Evolutionary conservation across 2,329 filamentous ascomycete genomes (phyloP), one percentile per base, ranked within the genome.

Genomic region (Alternaria sp.): DNA sequence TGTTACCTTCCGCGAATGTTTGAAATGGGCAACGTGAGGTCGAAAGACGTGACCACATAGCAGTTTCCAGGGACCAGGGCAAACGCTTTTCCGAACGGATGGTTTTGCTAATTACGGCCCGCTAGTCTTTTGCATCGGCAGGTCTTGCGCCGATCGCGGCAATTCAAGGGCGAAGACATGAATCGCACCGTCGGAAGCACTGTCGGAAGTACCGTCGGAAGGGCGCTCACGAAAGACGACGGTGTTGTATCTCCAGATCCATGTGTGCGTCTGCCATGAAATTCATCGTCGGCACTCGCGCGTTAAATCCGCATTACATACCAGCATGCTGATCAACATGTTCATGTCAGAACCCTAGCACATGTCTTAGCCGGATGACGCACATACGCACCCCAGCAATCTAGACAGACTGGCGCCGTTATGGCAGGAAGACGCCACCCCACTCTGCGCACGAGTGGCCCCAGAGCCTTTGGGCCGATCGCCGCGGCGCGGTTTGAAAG

Each of bases 321-420:
- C 53, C 5, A 51, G 7, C 37, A 23, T 41, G 21, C n/a, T 11
- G 9, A 20, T 28, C 46, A 18, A 43, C 18, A 25, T 41, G 30
- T 20, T 41, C n/a, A n/a, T 33, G 6, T 30, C 12, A 60, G 15
- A 25, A 15, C 46, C 12, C 26, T 61, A 43, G 43, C 54, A 37
- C 43, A 61, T 64, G 18, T 5, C 9, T 15, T 33, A 46, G 46
- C 45, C 62, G 45, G 49, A 65, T 65, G 55, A 65, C 60, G 63
- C 57, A 56, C 46, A 41, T 41, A 41, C 37, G 37, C 49, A 51
- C 49, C 49, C 55, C 51, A 49, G 37, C 15, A 21, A 30, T 43
- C 26, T 51, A 25, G 18, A 44, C 41, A 43, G 33, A 55, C 41
- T 57, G 57, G 20, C 37, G 43, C 58, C 53, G 33, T 57, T 45